Evolutionary conservation across 805 yeast genomes (phyloP).

Genomic region (Kregervanrija pseudodelftensis): DNA sequence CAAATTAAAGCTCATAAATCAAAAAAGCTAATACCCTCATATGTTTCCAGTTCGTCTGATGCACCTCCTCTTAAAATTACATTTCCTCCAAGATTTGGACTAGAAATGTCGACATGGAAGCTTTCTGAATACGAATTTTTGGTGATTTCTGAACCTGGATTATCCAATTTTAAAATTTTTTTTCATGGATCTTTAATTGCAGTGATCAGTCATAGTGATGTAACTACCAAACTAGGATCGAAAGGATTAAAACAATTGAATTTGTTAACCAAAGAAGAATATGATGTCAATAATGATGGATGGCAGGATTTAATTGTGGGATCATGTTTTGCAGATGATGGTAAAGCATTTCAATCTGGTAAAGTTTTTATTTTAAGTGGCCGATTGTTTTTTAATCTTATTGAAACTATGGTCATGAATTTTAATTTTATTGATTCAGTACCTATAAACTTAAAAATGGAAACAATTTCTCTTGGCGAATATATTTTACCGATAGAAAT

Average conservation of each 20-base stretch:
- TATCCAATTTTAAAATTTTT: conserved; percentile 35
- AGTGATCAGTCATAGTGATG: conserved; percentile 13
- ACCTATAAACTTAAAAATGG: no score
- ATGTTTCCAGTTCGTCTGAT: not conserved
- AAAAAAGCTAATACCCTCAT: conserved; percentile 1
- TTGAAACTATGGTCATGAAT: not conserved
- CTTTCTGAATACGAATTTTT: conserved; percentile 29
- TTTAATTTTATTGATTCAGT: not conserved
- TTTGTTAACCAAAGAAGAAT: conserved; percentile 19
- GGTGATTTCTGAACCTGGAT: conserved; percentile 47
- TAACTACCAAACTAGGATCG: conserved; percentile 29
- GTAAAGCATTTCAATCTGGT: conserved; percentile 10
- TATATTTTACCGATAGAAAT: conserved; percentile 14
- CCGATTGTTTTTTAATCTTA: conserved; percentile 2
- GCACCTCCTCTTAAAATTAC: conserved; percentile 24
- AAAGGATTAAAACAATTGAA: conserved; percentile 40
- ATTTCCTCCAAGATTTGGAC: conserved; percentile 37
- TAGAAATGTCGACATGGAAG: conserved; percentile 25
- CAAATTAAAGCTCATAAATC: not conserved
- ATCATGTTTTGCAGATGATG: conserved; percentile 34
- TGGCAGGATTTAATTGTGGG: conserved; percentile 37
- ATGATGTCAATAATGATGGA: conserved; percentile 33
- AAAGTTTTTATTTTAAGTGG: conserved; percentile 13
- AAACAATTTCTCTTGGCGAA: not conserved
- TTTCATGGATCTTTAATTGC: conserved; percentile 10